phyloP scores from a whole-genome alignment of 495 filamentous ascomycete species.

The Neurospora africana region DNA sequence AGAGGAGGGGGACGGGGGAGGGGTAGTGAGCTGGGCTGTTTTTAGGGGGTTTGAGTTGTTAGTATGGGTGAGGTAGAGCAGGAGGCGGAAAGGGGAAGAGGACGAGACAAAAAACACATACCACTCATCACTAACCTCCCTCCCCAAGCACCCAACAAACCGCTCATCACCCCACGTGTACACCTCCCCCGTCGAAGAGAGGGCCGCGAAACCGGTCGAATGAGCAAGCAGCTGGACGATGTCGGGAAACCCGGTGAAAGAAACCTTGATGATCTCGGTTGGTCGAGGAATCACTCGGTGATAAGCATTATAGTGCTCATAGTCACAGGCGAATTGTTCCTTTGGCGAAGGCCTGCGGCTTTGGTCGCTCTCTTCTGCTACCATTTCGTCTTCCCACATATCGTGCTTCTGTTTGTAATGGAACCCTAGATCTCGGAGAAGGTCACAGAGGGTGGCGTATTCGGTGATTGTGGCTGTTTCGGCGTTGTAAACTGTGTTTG shows the following conservation, averaged over 20 bases:
- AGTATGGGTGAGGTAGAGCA: not conserved
- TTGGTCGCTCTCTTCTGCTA: not conserved
- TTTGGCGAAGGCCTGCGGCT: not conserved
- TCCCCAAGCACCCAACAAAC: slow-evolving; percentile 38
- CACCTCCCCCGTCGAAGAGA: slow-evolving; percentile 38
- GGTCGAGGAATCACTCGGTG: not conserved
- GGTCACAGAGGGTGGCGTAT: slow-evolving; percentile 13
- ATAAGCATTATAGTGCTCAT: no score
- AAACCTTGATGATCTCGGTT: not conserved
- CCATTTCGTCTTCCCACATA: not conserved
- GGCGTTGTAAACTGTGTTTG: slow-evolving; percentile 13
- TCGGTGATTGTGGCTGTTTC: slow-evolving; percentile 11
- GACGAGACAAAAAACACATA: not conserved
- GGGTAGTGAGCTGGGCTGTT: slow-evolving; percentile 34
- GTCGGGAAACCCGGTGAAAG: slow-evolving; percentile 12
- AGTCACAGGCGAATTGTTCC: not conserved
- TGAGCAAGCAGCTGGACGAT: slow-evolving; percentile 39
- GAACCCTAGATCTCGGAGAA: slow-evolving; percentile 1
- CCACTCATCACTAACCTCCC: slow-evolving; percentile 20
- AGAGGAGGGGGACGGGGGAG: slow-evolving; percentile 34
- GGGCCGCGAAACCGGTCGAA: slow-evolving; percentile 41
- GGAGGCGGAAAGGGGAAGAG: not conserved
- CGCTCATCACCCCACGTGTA: slow-evolving; percentile 52
- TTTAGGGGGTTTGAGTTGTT: not conserved
- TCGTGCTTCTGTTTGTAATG: not conserved